A percentile compares a stretch with the other conserved stretches of the same genome.
Evolutionary conservation across 176 grass and related monocot species (phyloP).

Genomic region (Pontederia crassipes): DNA sequence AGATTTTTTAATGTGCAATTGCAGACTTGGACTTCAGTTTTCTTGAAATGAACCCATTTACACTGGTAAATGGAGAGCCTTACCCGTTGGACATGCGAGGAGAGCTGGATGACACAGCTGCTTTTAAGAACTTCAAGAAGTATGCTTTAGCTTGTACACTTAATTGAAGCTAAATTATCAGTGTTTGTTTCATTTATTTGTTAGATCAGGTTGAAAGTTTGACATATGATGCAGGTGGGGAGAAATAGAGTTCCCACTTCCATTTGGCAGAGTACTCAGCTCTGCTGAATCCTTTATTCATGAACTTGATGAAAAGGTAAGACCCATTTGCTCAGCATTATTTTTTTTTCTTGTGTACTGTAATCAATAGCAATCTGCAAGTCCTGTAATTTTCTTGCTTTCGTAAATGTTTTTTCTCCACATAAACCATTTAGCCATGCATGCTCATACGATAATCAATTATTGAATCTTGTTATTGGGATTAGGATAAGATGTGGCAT

Average conservation of each 20-base stretch:
- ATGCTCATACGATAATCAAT: too few relatives aligned
- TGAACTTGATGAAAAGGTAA: conserved; percentile 83
- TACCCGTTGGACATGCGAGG: conserved; percentile 90
- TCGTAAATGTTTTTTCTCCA: too few relatives aligned
- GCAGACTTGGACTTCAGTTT: conserved; percentile 90
- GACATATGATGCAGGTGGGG: conserved; percentile 53
- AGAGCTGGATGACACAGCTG: conserved; percentile 85
- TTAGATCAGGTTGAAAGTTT: not conserved
- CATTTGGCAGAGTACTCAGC: conserved; percentile 77
- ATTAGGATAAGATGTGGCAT: too few relatives aligned
- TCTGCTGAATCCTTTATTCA: conserved; percentile 74
- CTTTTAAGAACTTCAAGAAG: conserved; percentile 99
- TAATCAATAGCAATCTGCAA: too few relatives aligned
- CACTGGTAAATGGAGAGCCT: conserved; percentile 72
- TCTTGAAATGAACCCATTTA: conserved; percentile 96
- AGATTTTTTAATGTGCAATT: conserved; percentile 8
- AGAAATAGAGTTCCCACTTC: conserved; percentile 62
- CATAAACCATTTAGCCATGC: too few relatives aligned
- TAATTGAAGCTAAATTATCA: too few relatives aligned
- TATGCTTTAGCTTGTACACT: conserved; percentile 20
- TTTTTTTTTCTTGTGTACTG: too few relatives aligned
- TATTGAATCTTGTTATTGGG: too few relatives aligned
- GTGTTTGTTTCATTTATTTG: not conserved
- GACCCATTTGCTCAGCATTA: too few relatives aligned
- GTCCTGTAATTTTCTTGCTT: too few relatives aligned